These are phyloP conservation scores for Metschnikowia arizonensis DNA, from an alignment of 805 yeast species.

Conservation along the genomic window DNA sequence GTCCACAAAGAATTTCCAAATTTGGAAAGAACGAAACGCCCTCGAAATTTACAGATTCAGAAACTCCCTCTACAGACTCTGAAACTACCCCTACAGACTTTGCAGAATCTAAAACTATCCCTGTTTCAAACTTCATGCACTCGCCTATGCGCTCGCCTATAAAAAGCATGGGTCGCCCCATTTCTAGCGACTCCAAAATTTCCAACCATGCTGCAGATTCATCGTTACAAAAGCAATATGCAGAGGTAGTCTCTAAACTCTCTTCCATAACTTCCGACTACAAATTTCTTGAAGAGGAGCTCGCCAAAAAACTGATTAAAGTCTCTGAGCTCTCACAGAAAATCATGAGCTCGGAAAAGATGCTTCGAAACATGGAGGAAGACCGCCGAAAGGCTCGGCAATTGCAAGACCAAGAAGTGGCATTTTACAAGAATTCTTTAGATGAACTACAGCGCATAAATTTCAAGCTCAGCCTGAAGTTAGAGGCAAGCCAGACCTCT, in stretches of 20 bases:
- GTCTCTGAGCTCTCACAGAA: conserved; percentile 28
- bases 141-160: conserved; percentile 4
- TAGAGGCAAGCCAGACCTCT: conserved; percentile 10
- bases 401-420: conserved; percentile 28
- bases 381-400: conserved; percentile 28
- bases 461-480: conserved; percentile 18
- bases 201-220: conserved; percentile 2
- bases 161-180: neutral
- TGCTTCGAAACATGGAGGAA: conserved; percentile 25
- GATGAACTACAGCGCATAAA: conserved; percentile 27
- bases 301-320: conserved; percentile 21
- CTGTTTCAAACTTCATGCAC: neutral
- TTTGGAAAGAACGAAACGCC: neutral
- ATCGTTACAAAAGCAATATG: conserved; percentile 24
- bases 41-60: neutral
- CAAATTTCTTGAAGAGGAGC: conserved; percentile 30
- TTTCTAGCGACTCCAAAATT: neutral
- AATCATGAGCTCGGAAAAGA: conserved; percentile 25
- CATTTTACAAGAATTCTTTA: conserved; percentile 30
- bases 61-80: neutral
- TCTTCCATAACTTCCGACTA: conserved; percentile 25
- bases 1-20: neutral
- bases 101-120: neutral
- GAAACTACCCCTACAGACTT: no score
- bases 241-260: conserved; percentile 30